Base-by-base conservation (phyloP, 306 rosid species). In the Prunus salicina region DNA sequence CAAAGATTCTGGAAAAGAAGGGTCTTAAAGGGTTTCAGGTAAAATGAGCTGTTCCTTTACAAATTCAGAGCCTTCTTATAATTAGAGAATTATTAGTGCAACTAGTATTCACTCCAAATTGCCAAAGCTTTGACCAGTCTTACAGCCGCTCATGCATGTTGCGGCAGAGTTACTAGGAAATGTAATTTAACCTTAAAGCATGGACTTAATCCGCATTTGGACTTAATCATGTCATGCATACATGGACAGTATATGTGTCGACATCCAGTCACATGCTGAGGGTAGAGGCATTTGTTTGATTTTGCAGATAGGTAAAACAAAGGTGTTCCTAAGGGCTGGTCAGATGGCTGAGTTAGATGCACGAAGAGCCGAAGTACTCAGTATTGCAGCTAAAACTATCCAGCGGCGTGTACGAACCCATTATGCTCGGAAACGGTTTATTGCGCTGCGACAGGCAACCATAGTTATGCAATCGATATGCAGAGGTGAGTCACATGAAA, bases 341-440 rank as follows among this genome's bases (percentile, higher is more conserved):
- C 99, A 96, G 88, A 96, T 96, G 99, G 99, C 99, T 46, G 99
- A 96, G 79, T 77, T 96, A 81, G 99, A 96, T 78, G 97, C 98
- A 78, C 76, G 88, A 45, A 91, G 99, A 85, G 85, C 99, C 56
- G 90, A 88, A 83, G 91, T 91, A 78, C 90, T 96, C 50, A 85
- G 93, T 77, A 73, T 5, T 69, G 99, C 98, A 9, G 99, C 99
- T 69, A 96, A 89, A 87, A 83, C 85, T 69, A 87, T 96, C 82
- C 99, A 96, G 85, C 78, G 89, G 67, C 97, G 97, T 61, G 47
- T 87, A 70, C 82, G 93, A 79, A 92, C 99, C 67, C 91, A 96
- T 81, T 91, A 89, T 72, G 90, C 97, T 67, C 89, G 85, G 30
- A 87, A 81, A 78, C 93, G 85, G 81, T 96, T 92, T 78, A 86